Evolutionary conservation across 176 grass and related monocot species (phyloP), one percentile per base, ranked within the genome.

Genomic region (Tuctoria greenei): DNA sequence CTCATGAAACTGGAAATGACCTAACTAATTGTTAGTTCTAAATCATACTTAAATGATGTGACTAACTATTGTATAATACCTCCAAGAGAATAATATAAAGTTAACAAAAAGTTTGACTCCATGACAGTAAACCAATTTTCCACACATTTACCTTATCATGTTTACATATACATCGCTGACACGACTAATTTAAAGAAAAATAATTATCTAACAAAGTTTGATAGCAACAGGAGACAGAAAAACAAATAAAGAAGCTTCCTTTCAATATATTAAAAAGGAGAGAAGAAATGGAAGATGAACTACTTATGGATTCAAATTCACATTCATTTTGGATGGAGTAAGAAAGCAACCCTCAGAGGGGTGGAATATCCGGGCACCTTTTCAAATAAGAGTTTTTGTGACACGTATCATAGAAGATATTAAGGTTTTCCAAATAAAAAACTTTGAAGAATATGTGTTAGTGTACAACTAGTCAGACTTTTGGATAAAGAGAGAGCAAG

Each of bases 381-480:
- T 71, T 23, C 38, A 66, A 16, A 35, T 7, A 69, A 79, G 49
- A 20, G 9, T 60, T 41, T 0, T 16, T 31, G 37, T 4, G 12
- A 55, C 14, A 54, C 35, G 40, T 54, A 70, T 70, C 75, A 52
- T 40, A 7, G 64, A 36, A 44, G 45, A 70, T 70, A 26, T 74
- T 37, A 56, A 26, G 55, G 17, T 13, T 58, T 26, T 58, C 10
- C n/a, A 25, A 26, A 26, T 58, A 58, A 26, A 31, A 31, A 26
- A 38, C 15, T 73, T 77, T 2, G 18, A 73, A 42, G 46, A 81
- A 67, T 60, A 52, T 72, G 7, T 2, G 1, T 43, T 24, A 16
- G 38, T 9, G 44, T 87, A 67, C 25, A 78, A 61, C 18, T 67
- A 42, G 60, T 83, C 67, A 78, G 34, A n/a, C 67, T 78, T 78